Conservation (phyloP, 768 basidiomycete genomes). For the Kwoniella sp. region DNA sequence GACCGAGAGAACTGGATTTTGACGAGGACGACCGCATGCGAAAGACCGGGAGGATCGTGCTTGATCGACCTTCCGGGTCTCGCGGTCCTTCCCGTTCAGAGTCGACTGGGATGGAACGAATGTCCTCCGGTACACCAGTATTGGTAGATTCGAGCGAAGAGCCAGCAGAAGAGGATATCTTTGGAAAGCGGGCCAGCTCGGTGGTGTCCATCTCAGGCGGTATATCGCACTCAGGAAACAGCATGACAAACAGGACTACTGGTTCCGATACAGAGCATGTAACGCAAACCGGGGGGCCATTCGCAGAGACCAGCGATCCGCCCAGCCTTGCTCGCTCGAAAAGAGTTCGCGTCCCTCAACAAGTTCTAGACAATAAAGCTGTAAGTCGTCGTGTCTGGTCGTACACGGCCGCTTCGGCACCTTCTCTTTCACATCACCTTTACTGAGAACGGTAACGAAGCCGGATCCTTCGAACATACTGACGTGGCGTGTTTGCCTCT, state of each 20-base stretch:
- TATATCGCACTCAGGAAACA: neutral
- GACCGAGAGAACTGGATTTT: constrained; percentile 28
- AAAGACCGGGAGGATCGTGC: constrained; percentile 35
- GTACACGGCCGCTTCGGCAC: too few species aligned
- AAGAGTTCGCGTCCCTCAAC: constrained; percentile 36
- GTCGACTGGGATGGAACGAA: constrained; percentile 5
- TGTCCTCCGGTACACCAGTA: constrained; percentile 4
- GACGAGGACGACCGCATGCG: constrained; percentile 24
- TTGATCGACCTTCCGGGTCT: constrained; percentile 1
- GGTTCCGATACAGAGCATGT: neutral
- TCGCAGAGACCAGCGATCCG: neutral
- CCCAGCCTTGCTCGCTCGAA: constrained; percentile 11
- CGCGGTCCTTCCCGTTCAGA: neutral
- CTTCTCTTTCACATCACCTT: too few species aligned
- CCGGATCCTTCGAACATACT: too few species aligned
- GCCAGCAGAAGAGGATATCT: constrained; percentile 45
- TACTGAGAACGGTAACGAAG: too few species aligned
- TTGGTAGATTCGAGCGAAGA: neutral
- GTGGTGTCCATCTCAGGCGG: neutral
- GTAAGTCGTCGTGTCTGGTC: constrained; percentile 35
- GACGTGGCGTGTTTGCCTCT: neutral
- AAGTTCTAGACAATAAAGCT: constrained; percentile 49
- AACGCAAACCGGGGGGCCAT: neutral
- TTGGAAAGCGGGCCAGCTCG: constrained; percentile 32
- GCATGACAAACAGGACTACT: too few species aligned